Evolutionary conservation across 371 early-diverging fungal species (phyloP), one percentile per base, ranked within the genome.

Genomic region (Mucor saturninus): DNA sequence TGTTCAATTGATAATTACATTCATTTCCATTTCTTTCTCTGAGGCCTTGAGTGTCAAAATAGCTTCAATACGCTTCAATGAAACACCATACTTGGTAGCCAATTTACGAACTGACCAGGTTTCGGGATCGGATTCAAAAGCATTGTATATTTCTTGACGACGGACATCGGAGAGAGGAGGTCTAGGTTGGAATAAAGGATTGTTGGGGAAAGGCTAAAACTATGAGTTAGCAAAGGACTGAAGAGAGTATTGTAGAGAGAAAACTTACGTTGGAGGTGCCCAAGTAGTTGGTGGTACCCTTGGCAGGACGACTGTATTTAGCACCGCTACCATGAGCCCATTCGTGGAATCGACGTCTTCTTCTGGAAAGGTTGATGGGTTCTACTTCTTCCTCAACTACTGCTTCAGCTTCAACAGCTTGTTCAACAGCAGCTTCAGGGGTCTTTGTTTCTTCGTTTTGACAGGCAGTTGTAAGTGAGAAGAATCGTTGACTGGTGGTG

Each of bases 21-120:
- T 76, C 45, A 73, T 69, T 29, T 81, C 73, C 89, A 88, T 79
- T 43, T 90, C 81, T 65, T 85, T 80, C 74, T 93, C 94, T 32
- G 87, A 68, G 7, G 89, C 85, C 76, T 96, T 96, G 56, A 96
- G 77, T 56, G 89, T 86, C 57, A 97, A 74, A 56, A 97, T 88
- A n/a, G 95, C 98, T 75, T 95, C 90, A 6, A 93, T 87, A 51
- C 98, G 87, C 62, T 87, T 89, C 68, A 96, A 87, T 13, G 96
- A 92, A 8, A 96, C 65, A n/a, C 76, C 74, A 72, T 80, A 91
- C 53, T 86, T 80, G 11, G 79, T 83, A 14, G 92, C 95, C 54
- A 96, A 83, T 43, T 85, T 70, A 39, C 94, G 86, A 31, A 93
- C 90, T 5, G 95, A 88, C 82, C 83, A 79, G 28, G 62, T 73